These are phyloP conservation scores for Panellus pusillus DNA, from an alignment of 768 basidiomycete species.

Conservation along the genomic window DNA sequence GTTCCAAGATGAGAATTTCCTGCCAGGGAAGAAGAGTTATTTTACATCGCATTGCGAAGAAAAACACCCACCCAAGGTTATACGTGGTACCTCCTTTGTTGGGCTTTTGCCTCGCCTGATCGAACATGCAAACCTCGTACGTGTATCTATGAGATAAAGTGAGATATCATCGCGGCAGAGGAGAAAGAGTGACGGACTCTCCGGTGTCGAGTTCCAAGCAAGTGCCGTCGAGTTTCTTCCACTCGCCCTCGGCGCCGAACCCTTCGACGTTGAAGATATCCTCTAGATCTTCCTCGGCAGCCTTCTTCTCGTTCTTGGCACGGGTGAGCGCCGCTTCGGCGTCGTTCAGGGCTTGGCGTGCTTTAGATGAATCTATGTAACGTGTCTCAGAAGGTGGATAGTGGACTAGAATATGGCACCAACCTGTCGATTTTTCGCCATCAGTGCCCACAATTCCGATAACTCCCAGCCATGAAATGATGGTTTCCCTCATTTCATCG, in stretches of 20 bases:
- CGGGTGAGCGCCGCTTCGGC: conserved; percentile 61
- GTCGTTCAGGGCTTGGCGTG: conserved; percentile 60
- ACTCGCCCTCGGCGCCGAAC: conserved; percentile 85
- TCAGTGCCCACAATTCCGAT: conserved; percentile 56
- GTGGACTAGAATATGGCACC: background rate
- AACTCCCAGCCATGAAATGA: conserved; percentile 62
- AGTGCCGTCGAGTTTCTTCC: conserved; percentile 88
- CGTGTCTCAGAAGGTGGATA: background rate
- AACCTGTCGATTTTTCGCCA: conserved; percentile 44
- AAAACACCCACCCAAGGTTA: conserved; percentile 76
- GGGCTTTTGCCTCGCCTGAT: conserved; percentile 84
- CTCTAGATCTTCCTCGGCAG: conserved; percentile 55
- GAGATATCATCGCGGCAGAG: background rate
- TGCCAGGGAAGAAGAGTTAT: conserved; percentile 27
- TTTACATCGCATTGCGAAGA: background rate
- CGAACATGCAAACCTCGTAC: conserved; percentile 92
- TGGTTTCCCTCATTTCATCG: conserved; percentile 58
- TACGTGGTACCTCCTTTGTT: conserved; percentile 72
- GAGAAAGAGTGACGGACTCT: conserved; percentile 62
- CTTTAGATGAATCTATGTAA: conserved; percentile 54
- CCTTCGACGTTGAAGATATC: conserved; percentile 65
- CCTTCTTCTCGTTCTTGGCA: conserved; percentile 51
- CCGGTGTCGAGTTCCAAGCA: conserved; percentile 84
- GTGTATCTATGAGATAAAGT: conserved; percentile 61
- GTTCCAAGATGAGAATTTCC: conserved; percentile 84